These are phyloP conservation scores for Cucumis cinereus DNA, from an alignment of 306 rosid species.

Conservation along the genomic window DNA sequence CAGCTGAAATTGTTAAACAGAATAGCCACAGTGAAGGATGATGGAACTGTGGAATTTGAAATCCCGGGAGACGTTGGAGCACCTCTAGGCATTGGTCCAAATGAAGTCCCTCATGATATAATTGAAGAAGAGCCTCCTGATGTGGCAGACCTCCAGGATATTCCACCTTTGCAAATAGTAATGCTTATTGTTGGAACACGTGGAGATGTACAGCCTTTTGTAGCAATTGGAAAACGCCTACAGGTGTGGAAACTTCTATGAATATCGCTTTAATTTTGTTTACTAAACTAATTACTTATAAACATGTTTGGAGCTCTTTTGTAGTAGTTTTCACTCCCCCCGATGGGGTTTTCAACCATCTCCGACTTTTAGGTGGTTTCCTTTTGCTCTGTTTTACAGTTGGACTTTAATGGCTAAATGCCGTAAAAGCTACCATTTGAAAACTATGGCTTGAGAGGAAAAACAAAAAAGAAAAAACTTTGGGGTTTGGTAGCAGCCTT, in stretches of 20 bases:
- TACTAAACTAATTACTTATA: neutral
- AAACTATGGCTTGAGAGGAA: neutral
- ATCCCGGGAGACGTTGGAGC: conserved; percentile 70
- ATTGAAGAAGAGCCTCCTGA: conserved; percentile 47
- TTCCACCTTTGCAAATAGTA: conserved; percentile 82
- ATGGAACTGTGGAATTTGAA: conserved; percentile 92
- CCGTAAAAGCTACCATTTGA: neutral
- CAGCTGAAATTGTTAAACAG: conserved; percentile 85
- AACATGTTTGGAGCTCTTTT: neutral
- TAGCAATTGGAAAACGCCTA: conserved; percentile 90
- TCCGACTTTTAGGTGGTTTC: neutral
- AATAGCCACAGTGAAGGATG: conserved; percentile 87
- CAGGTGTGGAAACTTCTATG: conserved; percentile 37
- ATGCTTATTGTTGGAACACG: conserved; percentile 98
- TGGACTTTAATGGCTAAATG: neutral
- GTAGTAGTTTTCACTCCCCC: too few species aligned
- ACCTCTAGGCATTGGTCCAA: conserved; percentile 21
- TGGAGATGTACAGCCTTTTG: conserved; percentile 95
- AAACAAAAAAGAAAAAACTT: neutral
- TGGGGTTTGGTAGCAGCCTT: too few species aligned
- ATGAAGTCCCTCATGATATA: conserved; percentile 12
- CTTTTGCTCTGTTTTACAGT: neutral
- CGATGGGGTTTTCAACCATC: neutral
- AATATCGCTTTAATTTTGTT: neutral
- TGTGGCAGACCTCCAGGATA: conserved; percentile 42